Evolutionary conservation across 2,329 filamentous ascomycete genomes (phyloP), one percentile per base, ranked within the genome.

Genomic region (Macrophomina pseudophaseolina): DNA sequence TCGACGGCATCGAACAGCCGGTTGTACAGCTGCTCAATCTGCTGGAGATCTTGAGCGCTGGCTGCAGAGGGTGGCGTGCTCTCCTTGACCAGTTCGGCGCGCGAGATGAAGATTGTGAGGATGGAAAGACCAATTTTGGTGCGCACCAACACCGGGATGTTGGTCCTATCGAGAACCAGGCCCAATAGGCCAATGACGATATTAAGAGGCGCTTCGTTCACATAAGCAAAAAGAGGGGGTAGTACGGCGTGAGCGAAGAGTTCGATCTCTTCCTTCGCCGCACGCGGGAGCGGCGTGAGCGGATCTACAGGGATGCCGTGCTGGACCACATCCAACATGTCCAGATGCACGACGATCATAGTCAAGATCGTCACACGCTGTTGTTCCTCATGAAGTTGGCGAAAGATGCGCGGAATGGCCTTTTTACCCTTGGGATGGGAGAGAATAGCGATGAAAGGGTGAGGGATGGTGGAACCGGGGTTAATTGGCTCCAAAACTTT

Each of bases 391-490:
- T 44, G 42, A 44, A 97, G 91, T 74, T 97, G 93, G 51, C 93
- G 90, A 86, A 98, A 98, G 64, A 98, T 91, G 65, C 95, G 92
- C 59, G 93, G 93, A 68, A 99, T 93, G 1, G 92, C 92, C 82
- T 95, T 97, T 83, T 97, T 98, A 74, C 95, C 95, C 83, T 99
- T 99, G 71, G 90, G 88, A 74, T 95, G 96, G 4, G 94, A 97
- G 54, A 99, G 83, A 78, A 99, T 94, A 54, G 94, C 92, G 72
- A 99, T 97, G 80, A 99, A 99, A 0, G 95, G 95, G 77, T 99
- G 95, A 18, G 86, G 83, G 3, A 83, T 82, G 63, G 90, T 92
- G 53, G 58, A 58, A 42, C 81, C 79, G 51, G 79, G 76, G 64
- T 84, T 90, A 71, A 97, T 95, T 1, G 93, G 94, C 76, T 97